Conservation (phyloP, 1,284 basidiomycete genomes). For the Puccinia sorghi region DNA sequence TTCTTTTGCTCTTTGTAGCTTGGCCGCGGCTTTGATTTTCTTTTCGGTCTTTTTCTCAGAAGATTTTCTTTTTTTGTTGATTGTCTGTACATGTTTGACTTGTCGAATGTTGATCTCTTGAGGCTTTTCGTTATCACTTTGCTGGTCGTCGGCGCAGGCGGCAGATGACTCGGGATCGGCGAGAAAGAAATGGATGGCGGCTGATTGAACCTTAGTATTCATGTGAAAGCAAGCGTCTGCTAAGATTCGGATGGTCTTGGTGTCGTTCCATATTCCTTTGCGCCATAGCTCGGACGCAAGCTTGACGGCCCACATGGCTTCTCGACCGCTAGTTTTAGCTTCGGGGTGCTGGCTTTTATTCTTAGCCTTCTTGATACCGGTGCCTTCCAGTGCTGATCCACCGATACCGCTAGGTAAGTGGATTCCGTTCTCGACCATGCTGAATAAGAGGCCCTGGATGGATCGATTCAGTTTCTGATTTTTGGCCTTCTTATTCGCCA, state of each 20-base stretch:
- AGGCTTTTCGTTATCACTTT: slow-evolving; percentile 67
- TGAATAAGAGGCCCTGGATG: slow-evolving; percentile 92
- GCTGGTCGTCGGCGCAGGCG: slow-evolving; percentile 54
- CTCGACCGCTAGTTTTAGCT: slow-evolving; percentile 66
- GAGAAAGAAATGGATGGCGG: slow-evolving; percentile 96
- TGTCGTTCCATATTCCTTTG: slow-evolving; percentile 90
- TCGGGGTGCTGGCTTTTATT: slow-evolving; percentile 58
- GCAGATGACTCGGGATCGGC: slow-evolving; percentile 64
- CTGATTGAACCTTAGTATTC: slow-evolving; percentile 88
- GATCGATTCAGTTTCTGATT: slow-evolving; percentile 96
- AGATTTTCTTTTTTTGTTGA: slow-evolving; percentile 84
- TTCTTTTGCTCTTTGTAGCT: slow-evolving; percentile 66
- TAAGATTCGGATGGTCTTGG: slow-evolving; percentile 90
- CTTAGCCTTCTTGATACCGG: slow-evolving; percentile 53
- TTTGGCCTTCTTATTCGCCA: slow-evolving; percentile 82
- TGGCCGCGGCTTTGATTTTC: slow-evolving; percentile 69
- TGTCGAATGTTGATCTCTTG: slow-evolving; percentile 66
- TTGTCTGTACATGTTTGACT: slow-evolving; percentile 76
- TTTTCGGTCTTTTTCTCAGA: slow-evolving; percentile 76
- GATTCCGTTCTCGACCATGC: slow-evolving; percentile 91
- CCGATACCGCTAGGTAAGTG: slow-evolving; percentile 68
- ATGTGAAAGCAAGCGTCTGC: slow-evolving; percentile 92
- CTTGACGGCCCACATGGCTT: slow-evolving; percentile 97
- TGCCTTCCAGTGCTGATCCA: slow-evolving; percentile 77
- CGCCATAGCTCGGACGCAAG: slow-evolving; percentile 92